Base-by-base conservation (phyloP, 441 rosid genomes). In the Pelargonium australe region DNA sequence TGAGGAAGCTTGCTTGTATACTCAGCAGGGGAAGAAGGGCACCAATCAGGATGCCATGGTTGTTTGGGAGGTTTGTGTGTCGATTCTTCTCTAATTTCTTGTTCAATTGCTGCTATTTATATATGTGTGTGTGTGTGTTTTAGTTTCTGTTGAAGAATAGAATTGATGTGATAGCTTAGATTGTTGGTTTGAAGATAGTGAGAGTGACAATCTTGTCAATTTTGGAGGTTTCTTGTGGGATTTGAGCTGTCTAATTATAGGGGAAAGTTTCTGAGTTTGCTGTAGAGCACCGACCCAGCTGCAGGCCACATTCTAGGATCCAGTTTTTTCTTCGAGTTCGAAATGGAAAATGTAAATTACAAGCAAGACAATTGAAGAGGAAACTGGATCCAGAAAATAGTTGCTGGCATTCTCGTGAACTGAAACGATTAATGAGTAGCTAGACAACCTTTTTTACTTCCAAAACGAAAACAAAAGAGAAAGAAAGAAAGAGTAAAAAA, bases 31-130 rank as follows among this genome's bases (percentile, higher is more conserved):
- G 58, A 88, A 81, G 76, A 88, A 88, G 76, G 93, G 93, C 44
- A 86, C 87, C 73, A 88, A 86, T 72, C 93, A 88, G 76, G 93
- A 88, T 72, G 86, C 90, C 69, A 88, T 88, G 90, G 76, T 88
- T 55, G 87, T 85, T 72, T 88, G 86, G 83, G 87, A 88, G 93
- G 93, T 88, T 72, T 5, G 81, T 72, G 43, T 64, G 25, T 2
- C 16, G 44, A 1, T 1, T 23, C 43, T 12, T 43, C 40, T 53
- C 3, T n/a, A 19, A 7, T 53, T 55, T 2, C 25, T 17, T 55
- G 25, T 55, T 55, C 61, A 55, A 16, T 55, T 55, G 61, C 61
- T 55, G 25, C 61, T 55, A 8, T 55, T n/a, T n/a, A n/a, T n/a
- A n/a, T n/a, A n/a, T n/a, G n/a, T n/a, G 61, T 55, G 61, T 55